Evolutionary conservation across 495 filamentous ascomycete species (phyloP), one percentile per base, ranked within the genome.

Genomic region (Aspergillus sclerotioniger): DNA sequence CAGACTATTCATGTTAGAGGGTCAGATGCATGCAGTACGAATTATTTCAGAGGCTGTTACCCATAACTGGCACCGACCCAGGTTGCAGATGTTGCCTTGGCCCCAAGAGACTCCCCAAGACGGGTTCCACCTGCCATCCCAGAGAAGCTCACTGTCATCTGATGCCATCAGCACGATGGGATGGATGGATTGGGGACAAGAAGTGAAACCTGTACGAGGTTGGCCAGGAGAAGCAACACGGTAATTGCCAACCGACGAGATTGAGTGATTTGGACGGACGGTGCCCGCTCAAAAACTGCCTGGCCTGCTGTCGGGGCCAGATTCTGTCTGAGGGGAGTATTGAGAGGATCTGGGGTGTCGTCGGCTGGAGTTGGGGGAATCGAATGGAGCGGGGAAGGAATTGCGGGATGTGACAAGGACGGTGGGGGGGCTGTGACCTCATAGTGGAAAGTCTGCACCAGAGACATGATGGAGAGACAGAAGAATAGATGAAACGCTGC

Each of bases 101-200:
- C 61, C 3, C 58, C 51, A 41, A 71, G 60, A 9, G 69, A 55
- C 37, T 67, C 33, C 32, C 53, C 62, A 37, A 71, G 55, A n/a
- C 41, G 50, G 19, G 61, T 66, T n/a, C 69, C 69, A n/a, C 69
- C 69, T 19, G 69, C 69, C 37, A 69, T 51, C 0, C 67, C 69
- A 2, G 69, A 59, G 29, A 71, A 71, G 43, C 69, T 71, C 0
- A 69, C 69, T 2, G 64, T 69, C 69, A 71, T 71, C 69, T 71
- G 39, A 3, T 1, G 3, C 1, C 0, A 3, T 56, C 17, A 60
- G 44, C n/a, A 29, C 8, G 12, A 33, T 20, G 12, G 4, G 4
- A 13, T 7, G 25, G 13, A 8, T 31, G 7, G 5, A 54, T 39
- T 39, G 19, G 32, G 32, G 20, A 31, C 1, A 1, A 12, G 33